A percentile compares a stretch with the other conserved stretches of the same genome.
Conservation (phyloP, 2,329 filamentous ascomycete species). For the Neophaeococcomyces mojaviensis region DNA sequence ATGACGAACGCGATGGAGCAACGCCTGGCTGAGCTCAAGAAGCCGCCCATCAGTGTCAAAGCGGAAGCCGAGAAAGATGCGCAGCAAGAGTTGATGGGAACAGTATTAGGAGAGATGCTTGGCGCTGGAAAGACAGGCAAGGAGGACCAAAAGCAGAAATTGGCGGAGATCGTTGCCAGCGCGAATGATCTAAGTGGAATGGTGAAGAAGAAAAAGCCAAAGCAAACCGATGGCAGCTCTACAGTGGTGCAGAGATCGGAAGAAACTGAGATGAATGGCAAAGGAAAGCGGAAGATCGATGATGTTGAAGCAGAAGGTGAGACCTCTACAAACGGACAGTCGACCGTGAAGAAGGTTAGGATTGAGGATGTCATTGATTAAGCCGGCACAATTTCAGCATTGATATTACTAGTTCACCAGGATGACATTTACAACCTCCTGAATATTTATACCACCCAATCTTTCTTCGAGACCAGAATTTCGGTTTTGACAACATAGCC, state of each 20-base stretch:
- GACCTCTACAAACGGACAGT: not conserved
- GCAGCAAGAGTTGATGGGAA: conserved; percentile 37
- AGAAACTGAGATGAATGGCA: conserved; percentile 5
- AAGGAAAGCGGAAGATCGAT: conserved; percentile 22
- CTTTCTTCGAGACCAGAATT: too few species aligned
- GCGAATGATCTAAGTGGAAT: conserved; percentile 55
- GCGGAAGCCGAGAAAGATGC: conserved; percentile 27
- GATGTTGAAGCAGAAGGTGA: conserved; percentile 12
- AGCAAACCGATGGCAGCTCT: conserved; percentile 7
- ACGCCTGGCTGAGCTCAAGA: conserved; percentile 50
- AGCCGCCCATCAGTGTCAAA: conserved; percentile 44
- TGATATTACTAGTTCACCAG: too few species aligned
- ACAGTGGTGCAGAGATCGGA: not conserved
- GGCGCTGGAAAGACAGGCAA: conserved; percentile 40
- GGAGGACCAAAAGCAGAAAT: conserved; percentile 44
- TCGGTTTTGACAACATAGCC: too few species aligned
- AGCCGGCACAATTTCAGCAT: not conserved
- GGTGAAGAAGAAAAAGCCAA: conserved; percentile 48
- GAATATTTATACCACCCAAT: too few species aligned
- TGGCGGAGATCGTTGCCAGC: conserved; percentile 47
- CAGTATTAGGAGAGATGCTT: conserved; percentile 52
- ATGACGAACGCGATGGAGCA: conserved; percentile 56
- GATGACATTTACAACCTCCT: too few species aligned
- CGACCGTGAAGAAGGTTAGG: conserved; percentile 15
- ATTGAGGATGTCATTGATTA: conserved; percentile 16